Conservation (phyloP, 2,329 filamentous ascomycete species). For the Knoxdaviesia capensis region DNA sequence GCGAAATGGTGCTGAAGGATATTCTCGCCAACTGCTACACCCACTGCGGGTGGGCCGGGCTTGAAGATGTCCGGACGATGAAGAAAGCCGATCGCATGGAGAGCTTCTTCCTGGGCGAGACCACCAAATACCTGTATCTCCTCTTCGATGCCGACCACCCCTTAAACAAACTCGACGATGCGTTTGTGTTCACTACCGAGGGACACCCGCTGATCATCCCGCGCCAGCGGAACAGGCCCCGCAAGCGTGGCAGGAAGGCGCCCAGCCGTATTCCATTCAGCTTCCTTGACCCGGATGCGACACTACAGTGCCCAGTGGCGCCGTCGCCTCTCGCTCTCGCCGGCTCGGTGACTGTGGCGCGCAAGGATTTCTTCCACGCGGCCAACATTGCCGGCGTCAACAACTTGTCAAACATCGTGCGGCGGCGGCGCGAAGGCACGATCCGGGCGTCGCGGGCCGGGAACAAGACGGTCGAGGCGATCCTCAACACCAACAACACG, state of each 20-base stretch:
- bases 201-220: conserved; percentile 85
- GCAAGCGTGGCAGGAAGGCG: conserved; percentile 2
- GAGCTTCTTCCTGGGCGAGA: conserved; percentile 95
- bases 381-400: conserved; percentile 70
- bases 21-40: conserved; percentile 80
- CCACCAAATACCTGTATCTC: conserved; percentile 85
- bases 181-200: conserved; percentile 90
- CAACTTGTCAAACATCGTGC: conserved; percentile 28
- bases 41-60: conserved; percentile 78
- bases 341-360: conserved; percentile 60
- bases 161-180: conserved; percentile 66
- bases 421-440: too few relatives aligned
- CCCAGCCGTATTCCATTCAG: conserved; percentile 9
- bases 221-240: conserved; percentile 5
- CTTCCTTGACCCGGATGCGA: conserved; percentile 24
- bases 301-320: conserved; percentile 46
- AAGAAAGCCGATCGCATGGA: conserved; percentile 93
- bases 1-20: conserved; percentile 84
- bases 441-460: neutral
- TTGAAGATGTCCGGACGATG: conserved; percentile 64
- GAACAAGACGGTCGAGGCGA: neutral
- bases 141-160: conserved; percentile 76
- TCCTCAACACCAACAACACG: conserved; percentile 42
- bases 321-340: conserved; percentile 41
- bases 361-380: conserved; percentile 72